phyloP scores from a whole-genome alignment of 257 asterid genomes.

The Capsicum chinense region DNA sequence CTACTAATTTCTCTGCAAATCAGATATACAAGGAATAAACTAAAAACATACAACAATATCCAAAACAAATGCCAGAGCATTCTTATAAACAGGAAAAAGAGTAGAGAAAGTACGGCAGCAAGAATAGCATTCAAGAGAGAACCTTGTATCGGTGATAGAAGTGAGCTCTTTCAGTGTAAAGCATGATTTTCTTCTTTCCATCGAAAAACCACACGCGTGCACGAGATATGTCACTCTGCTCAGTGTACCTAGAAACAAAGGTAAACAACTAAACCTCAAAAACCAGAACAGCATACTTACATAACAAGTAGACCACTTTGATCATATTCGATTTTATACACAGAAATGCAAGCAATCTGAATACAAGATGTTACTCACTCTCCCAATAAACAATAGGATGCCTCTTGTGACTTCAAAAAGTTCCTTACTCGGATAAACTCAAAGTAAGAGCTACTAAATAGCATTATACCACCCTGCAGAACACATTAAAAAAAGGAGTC shows the following conservation, averaged over 20 bases:
- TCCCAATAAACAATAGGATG: conserved; percentile 87
- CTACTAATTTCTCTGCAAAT: background rate
- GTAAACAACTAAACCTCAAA: conserved; percentile 9
- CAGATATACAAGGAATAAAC: background rate
- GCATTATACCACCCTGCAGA: conserved; percentile 81
- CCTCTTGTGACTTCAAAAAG: conserved; percentile 77
- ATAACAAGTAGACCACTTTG: background rate
- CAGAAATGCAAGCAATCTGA: conserved; percentile 19
- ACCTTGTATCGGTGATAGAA: conserved; percentile 98
- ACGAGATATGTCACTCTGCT: conserved; percentile 78
- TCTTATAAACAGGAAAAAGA: background rate
- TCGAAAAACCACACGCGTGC: conserved; percentile 87
- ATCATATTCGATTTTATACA: background rate
- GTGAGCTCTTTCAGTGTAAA: conserved; percentile 96
- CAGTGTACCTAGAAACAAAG: conserved; percentile 58
- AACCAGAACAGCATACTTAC: conserved; percentile 10
- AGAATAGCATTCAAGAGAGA: conserved; percentile 18
- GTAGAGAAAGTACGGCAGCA: background rate
- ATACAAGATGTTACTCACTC: conserved; percentile 62
- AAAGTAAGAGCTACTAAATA: conserved; percentile 83
- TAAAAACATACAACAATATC: background rate
- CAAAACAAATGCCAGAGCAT: background rate
- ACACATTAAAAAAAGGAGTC: background rate
- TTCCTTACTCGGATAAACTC: conserved; percentile 88
- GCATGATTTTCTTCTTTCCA: conserved; percentile 78